phyloP scores from a whole-genome alignment of 2,329 filamentous ascomycete genomes.

The Pseudogymnoascus sp. region DNA sequence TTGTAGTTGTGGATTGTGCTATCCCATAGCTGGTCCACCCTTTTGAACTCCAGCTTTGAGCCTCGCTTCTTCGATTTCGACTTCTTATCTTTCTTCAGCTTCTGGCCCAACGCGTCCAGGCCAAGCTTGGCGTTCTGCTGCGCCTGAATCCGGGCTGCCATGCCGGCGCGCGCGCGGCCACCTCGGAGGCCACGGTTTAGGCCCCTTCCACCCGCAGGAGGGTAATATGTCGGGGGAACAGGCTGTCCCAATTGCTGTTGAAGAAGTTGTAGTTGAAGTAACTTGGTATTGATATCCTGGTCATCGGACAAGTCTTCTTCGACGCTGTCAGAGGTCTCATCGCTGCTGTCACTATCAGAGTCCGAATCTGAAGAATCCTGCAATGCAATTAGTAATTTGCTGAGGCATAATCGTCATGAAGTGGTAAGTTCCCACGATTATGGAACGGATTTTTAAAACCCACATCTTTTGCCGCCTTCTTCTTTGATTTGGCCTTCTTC shows the following conservation, averaged over 20 bases:
- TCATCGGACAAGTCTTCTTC: slow-evolving; percentile 27
- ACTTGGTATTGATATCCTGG: slow-evolving; percentile 23
- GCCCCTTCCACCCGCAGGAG: slow-evolving; percentile 8
- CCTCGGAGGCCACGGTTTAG: slow-evolving; percentile 11
- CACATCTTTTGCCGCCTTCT: slow-evolving; percentile 29
- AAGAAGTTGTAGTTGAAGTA: slow-evolving; percentile 22
- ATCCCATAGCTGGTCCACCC: slow-evolving; percentile 56
- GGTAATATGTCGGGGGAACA: slow-evolving; percentile 11
- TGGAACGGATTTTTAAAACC: slow-evolving; percentile 4
- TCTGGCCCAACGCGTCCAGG: slow-evolving; percentile 20
- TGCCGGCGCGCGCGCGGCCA: slow-evolving; percentile 12
- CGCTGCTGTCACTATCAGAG: slow-evolving; percentile 23
- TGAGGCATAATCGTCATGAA: not conserved
- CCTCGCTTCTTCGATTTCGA: slow-evolving; percentile 32
- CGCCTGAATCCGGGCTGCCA: slow-evolving; percentile 17
- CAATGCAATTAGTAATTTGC: slow-evolving; percentile 11
- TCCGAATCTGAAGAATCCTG: slow-evolving; percentile 22
- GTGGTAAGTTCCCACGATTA: slow-evolving; percentile 12
- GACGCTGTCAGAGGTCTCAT: slow-evolving; percentile 24
- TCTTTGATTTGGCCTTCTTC: slow-evolving; percentile 33
- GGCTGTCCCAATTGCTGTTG: slow-evolving; percentile 15
- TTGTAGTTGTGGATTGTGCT: slow-evolving; percentile 55
- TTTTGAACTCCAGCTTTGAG: slow-evolving; percentile 56
- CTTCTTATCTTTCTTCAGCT: slow-evolving; percentile 31
- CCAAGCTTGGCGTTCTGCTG: slow-evolving; percentile 19